phyloP scores from a whole-genome alignment of 78 protist species.

The Dictyostelium firmibasis region DNA sequence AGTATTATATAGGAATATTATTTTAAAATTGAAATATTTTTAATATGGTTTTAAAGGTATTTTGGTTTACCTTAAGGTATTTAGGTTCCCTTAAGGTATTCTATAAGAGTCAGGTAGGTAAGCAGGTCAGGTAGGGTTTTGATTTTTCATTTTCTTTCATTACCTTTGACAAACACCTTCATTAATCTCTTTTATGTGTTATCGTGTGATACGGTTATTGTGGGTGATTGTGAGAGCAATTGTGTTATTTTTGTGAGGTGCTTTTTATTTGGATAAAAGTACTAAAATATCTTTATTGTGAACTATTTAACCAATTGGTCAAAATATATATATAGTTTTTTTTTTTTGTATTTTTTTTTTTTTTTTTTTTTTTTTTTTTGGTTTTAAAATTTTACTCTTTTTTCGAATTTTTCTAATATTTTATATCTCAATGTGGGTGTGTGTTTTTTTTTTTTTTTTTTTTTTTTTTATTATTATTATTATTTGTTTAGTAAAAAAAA shows the following conservation, averaged over 20 bases:
- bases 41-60: neutral
- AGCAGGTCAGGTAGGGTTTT: neutral
- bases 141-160: neutral
- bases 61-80: too few species aligned
- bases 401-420: neutral
- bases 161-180: neutral
- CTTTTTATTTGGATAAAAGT: too few species aligned
- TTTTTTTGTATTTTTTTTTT: too few species aligned
- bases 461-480: too few species aligned
- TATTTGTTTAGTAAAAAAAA: neutral
- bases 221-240: neutral
- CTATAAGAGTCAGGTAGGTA: neutral
- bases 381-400: neutral
- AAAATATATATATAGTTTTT: neutral
- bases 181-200: neutral
- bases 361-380: neutral
- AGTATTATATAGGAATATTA: too few species aligned
- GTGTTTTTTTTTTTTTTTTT: neutral
- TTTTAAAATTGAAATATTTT: too few species aligned
- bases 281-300: too few species aligned
- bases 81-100: too few species aligned
- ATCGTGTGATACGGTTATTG: neutral
- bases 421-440: neutral
- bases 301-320: neutral
- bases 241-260: neutral